These are phyloP conservation scores for Kalmanozyma brasiliensis DNA, from an alignment of 1,284 basidiomycete species.

Conservation along the genomic window DNA sequence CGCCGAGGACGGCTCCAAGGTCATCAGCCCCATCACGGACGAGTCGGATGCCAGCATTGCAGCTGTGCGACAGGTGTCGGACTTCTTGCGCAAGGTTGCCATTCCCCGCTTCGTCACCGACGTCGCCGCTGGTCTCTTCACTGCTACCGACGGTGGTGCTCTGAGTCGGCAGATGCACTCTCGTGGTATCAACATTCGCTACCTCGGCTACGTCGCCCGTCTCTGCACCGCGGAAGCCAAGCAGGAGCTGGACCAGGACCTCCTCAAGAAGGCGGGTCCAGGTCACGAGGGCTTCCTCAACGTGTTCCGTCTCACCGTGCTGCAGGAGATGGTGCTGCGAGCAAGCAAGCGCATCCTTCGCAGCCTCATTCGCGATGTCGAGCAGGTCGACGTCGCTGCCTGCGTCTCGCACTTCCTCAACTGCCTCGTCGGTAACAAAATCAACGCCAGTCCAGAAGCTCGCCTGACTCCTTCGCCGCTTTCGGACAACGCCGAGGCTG, in stretches of 20 bases:
- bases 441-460: constrained; percentile 70
- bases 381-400: constrained; percentile 41
- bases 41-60: constrained; percentile 71
- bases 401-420: constrained; percentile 73
- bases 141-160: constrained; percentile 71
- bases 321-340: constrained; percentile 73
- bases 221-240: constrained; percentile 69
- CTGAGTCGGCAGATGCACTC: constrained; percentile 72
- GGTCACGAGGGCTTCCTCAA: constrained; percentile 61
- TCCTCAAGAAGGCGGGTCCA: constrained; percentile 58
- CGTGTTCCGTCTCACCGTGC: constrained; percentile 67
- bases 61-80: constrained; percentile 72
- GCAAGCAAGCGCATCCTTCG: constrained; percentile 72
- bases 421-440: constrained; percentile 71
- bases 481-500: constrained; percentile 29
- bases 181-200: constrained; percentile 74
- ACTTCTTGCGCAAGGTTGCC: constrained; percentile 71
- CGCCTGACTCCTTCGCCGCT: constrained; percentile 41
- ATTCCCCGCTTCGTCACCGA: constrained; percentile 70
- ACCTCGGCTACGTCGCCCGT: constrained; percentile 71
- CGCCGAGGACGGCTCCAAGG: constrained; percentile 39
- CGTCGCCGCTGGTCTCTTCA: constrained; percentile 70
- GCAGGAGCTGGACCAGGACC: constrained; percentile 62
- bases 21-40: constrained; percentile 67
- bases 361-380: constrained; percentile 58